Conservation (phyloP, 768 basidiomycete genomes). For the Suillus lakei region DNA sequence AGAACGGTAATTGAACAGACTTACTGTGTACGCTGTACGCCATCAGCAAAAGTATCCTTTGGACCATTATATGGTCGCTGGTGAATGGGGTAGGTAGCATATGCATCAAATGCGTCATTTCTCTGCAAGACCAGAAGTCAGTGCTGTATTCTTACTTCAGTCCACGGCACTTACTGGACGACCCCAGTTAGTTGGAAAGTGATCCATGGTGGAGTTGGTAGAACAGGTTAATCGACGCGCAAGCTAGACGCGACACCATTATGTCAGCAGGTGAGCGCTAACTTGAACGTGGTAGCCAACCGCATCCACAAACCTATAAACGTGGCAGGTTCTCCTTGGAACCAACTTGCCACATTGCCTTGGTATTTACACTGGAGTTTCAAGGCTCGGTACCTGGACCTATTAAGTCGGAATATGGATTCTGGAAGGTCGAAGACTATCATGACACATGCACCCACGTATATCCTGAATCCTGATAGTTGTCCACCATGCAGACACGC, state of each 20-base stretch:
- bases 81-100: conserved; percentile 78
- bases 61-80: conserved; percentile 54
- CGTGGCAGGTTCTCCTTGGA: background rate
- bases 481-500: background rate
- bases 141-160: background rate
- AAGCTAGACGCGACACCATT: conserved; percentile 18
- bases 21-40: conserved; percentile 84
- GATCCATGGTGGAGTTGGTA: conserved; percentile 60
- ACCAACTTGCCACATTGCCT: background rate
- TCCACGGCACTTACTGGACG: conserved; percentile 59
- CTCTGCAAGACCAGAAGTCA: conserved; percentile 46
- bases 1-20: conserved; percentile 21
- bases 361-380: background rate
- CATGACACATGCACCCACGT: background rate
- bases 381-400: background rate
- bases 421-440: background rate
- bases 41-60: conserved; percentile 62
- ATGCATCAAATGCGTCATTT: conserved; percentile 75
- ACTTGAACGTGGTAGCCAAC: background rate
- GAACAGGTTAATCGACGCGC: conserved; percentile 22
- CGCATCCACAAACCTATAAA: background rate
- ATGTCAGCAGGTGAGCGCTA: conserved; percentile 12
- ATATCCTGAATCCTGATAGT: background rate
- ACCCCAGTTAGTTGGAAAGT: conserved; percentile 86
- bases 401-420: background rate